Base-by-base conservation (phyloP, 2,329 filamentous ascomycete species). In the Penicillium olsonii region DNA sequence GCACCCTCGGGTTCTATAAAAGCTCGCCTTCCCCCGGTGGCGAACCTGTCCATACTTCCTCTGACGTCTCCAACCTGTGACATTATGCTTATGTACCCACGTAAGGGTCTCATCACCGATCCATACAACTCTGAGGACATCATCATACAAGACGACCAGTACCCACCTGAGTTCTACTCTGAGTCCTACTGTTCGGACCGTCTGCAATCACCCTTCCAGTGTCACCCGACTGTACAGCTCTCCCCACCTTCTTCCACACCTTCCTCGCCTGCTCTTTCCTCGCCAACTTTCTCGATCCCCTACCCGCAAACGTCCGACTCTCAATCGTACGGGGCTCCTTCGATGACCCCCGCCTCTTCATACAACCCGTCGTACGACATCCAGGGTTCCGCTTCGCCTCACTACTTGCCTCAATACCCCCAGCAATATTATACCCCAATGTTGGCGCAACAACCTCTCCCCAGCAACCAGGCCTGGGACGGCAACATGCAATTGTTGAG, bases 31-130 rank as follows among this genome's bases (percentile, higher is more conserved):
- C 52, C 61, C 45, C 56, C 57, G 53, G 65, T 68, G 65, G 65
- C 65, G 52, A 67, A 65, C 42, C 27, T 48, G 48, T 37, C 50
- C 59, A 24, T 24, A 56, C 57, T 43, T 24, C 42, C 52, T 54
- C 58, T 63, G 61, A 66, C 61, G 61, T 65, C 55, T 58, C 55
- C 51, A 45, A 57, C 41, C 15, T 40, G 63, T 60, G 57, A 63
- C 64, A 70, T 64, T 64, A 72, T 72, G 69, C 67, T 68, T 63
- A 66, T 68, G 62, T 62, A 69, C 60, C 65, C 69, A 72, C 69
- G 69, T 70, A 72, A 72, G 67, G 68, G 62, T 68, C 65, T 69
- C 66, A 69, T 71, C 68, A 70, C 63, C 53, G 68, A 69, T 64
- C 65, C 68, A 56, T 63, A 62, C 60, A 60, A 62, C 50, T 53